Evolutionary conservation across 2,329 filamentous ascomycete genomes (phyloP), one percentile per base, ranked within the genome.

Genomic region (Fusarium hostae): DNA sequence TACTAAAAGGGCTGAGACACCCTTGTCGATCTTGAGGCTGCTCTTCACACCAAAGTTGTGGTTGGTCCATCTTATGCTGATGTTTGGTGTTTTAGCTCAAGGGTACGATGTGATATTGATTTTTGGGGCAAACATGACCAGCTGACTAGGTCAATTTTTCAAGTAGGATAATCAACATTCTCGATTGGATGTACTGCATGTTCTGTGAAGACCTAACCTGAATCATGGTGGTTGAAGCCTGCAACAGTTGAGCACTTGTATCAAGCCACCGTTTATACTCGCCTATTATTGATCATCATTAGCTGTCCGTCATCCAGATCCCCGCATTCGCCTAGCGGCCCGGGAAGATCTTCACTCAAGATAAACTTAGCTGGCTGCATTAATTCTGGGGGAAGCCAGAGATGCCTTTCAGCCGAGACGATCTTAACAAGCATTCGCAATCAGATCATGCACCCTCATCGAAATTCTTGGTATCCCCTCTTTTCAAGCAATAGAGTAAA

Each of bases 11-110:
- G 62, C 71, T 67, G 39, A 52, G 44, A 56, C 47, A 75, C 71
- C 75, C 75, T 77, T 73, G 75, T 76, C 62, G 61, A 51, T 65
- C 57, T 56, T 28, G 64, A 65, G 48, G 57, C 54, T 59, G 68
- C 64, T 77, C 63, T 76, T 76, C 73, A 71, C 75, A 76, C 73
- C 71, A 61, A 64, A 45, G 4, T 30, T 50, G 22, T 74, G 63
- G 71, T 73, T 73, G 73, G 74, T 39, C 55, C 54, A 58, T 52
- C 61, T 62, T 55, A 60, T 60, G 56, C 56, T 66, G 15, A 51
- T 34, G 44, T 28, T 39, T 20, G 44, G 18, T 66, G n/a, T 24
- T 41, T 26, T n/a, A 44, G 37, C 32, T 65, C 34, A 45, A 50
- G 18, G 32, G n/a, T 16, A 32, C 39, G 26, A 15, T 41, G 54